phyloP scores from a whole-genome alignment of 805 yeast species.

The Candida takata region DNA sequence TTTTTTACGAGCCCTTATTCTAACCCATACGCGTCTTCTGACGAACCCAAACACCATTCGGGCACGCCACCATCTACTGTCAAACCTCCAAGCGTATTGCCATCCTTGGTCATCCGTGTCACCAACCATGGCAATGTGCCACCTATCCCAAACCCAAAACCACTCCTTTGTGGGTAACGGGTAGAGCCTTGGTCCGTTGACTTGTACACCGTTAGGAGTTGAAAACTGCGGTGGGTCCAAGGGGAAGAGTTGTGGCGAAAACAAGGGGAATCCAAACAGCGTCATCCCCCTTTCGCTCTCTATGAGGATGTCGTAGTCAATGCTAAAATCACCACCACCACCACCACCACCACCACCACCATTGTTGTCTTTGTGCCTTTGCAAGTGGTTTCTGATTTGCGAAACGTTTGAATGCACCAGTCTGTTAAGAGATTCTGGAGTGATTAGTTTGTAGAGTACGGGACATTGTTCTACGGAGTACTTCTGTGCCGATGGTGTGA shows the following conservation, averaged over 20 bases:
- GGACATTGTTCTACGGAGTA: slow-evolving; percentile 6
- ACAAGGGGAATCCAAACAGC: slow-evolving; percentile 45
- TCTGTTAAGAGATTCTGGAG: neutral
- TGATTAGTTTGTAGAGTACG: slow-evolving; percentile 4
- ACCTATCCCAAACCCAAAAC: slow-evolving; percentile 62
- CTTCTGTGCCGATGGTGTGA: slow-evolving; percentile 3
- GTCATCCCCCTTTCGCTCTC: slow-evolving; percentile 52
- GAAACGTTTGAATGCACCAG: slow-evolving; percentile 2
- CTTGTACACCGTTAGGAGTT: slow-evolving; percentile 19
- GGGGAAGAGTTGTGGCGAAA: slow-evolving; percentile 39
- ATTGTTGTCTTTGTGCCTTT: neutral
- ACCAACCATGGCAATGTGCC: slow-evolving; percentile 64
- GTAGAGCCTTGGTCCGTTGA: slow-evolving; percentile 15
- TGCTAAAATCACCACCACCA: too few species aligned
- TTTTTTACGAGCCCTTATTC: slow-evolving; percentile 26
- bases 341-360: too few species aligned
- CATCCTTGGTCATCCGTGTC: slow-evolving; percentile 86
- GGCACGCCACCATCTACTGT: slow-evolving; percentile 54
- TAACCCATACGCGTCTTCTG: slow-evolving; percentile 60
- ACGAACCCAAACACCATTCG: slow-evolving; percentile 39
- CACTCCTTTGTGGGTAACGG: slow-evolving; percentile 52
- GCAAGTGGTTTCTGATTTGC: neutral
- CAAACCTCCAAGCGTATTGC: slow-evolving; percentile 53
- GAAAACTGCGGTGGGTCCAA: slow-evolving; percentile 36
- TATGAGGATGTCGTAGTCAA: slow-evolving; percentile 33